Conservation (phyloP, 140 eudicot genomes). For the Oenanthe javanica region DNA sequence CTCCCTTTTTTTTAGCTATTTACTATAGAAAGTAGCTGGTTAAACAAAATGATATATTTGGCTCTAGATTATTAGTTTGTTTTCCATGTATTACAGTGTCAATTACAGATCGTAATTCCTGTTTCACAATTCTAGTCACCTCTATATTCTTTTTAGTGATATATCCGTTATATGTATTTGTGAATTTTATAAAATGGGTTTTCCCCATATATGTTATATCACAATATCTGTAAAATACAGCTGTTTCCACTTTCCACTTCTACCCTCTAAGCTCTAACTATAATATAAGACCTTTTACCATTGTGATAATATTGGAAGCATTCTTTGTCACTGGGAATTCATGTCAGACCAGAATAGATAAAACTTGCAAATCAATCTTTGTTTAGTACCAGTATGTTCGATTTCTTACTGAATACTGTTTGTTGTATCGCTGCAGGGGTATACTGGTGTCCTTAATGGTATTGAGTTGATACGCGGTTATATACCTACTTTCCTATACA, state of each 20-base stretch:
- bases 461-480: slow-evolving; percentile 43
- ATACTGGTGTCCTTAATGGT: slow-evolving; percentile 62
- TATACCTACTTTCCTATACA: slow-evolving; percentile 62
- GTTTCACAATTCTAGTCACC: background rate
- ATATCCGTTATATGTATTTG: background rate
- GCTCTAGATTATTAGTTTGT: background rate
- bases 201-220: background rate
- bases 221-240: background rate
- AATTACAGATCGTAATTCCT: background rate
- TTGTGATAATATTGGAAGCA: background rate
- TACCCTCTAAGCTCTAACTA: background rate
- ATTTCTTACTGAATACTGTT: background rate
- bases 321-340: background rate
- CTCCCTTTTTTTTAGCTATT: background rate
- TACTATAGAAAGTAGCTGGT: background rate
- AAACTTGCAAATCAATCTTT: background rate
- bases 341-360: background rate
- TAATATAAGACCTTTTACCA: background rate
- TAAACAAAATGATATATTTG: background rate
- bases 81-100: background rate
- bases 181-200: background rate
- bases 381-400: background rate
- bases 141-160: background rate
- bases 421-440: slow-evolving; percentile 39
- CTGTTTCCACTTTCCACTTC: background rate